Conservation (phyloP, 1,139 yeast genomes). For the Scheffersomyces segobiensis region DNA sequence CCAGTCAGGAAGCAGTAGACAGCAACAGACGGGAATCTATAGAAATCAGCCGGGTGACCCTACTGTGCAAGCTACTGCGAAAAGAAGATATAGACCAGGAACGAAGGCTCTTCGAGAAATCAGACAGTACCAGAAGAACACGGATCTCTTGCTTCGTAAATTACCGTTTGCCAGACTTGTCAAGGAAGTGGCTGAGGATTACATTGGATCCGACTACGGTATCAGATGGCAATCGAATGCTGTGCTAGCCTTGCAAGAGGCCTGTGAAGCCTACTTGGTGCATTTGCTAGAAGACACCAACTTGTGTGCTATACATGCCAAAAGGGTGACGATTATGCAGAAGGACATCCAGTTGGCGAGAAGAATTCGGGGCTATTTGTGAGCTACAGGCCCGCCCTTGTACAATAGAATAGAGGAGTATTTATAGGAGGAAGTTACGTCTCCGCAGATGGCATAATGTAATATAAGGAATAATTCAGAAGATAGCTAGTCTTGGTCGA, state of each 20-base stretch:
- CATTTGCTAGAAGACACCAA: constrained; percentile 89
- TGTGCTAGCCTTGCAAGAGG: constrained; percentile 85
- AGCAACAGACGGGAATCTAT: constrained; percentile 37
- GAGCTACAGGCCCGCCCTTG: not conserved
- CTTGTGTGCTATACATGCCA: constrained; percentile 88
- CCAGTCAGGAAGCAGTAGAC: constrained; percentile 5
- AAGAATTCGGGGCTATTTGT: constrained; percentile 68
- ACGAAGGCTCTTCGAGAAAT: constrained; percentile 77
- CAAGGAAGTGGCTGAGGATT: constrained; percentile 77
- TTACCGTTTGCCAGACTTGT: constrained; percentile 90
- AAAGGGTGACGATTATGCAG: constrained; percentile 91
- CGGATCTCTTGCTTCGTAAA: constrained; percentile 76
- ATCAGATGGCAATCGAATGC: constrained; percentile 92
- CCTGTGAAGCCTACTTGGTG: constrained; percentile 85
- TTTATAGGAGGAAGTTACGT: not conserved
- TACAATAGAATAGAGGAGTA: not conserved
- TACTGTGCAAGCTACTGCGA: constrained; percentile 22
- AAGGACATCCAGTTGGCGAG: constrained; percentile 91
- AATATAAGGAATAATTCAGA: not conserved
- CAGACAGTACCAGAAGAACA: constrained; percentile 71
- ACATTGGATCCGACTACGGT: constrained; percentile 56
- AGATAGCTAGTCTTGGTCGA: not conserved
- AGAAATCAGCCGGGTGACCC: constrained; percentile 44
- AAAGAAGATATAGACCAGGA: constrained; percentile 69
- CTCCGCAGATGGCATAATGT: not conserved